Evolutionary conservation across 2,329 filamentous ascomycete species (phyloP).

Genomic region (Purpureocillium lavendulum): DNA sequence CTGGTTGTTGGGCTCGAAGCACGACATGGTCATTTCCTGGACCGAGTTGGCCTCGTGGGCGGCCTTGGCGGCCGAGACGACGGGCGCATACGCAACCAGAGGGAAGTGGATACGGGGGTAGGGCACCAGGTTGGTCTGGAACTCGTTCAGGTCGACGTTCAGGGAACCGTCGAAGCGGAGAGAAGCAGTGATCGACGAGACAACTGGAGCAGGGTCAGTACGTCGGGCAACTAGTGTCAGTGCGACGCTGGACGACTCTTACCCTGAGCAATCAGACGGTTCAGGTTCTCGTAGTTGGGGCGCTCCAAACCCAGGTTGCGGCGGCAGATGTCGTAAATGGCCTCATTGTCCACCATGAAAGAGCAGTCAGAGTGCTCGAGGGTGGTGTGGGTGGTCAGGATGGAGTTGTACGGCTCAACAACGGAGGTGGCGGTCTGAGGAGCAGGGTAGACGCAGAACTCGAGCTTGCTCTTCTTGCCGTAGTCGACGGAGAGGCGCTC

Average conservation of each 20-base stretch:
- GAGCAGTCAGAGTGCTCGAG: constrained; percentile 99
- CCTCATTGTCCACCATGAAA: constrained; percentile 99
- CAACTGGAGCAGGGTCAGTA: constrained; percentile 47
- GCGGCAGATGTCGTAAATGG: constrained; percentile 99
- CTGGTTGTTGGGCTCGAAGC: constrained; percentile 99
- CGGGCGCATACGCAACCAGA: constrained; percentile 89
- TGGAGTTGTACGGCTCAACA: constrained; percentile 99
- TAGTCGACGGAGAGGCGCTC: constrained; percentile 98
- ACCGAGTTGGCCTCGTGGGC: constrained; percentile 97
- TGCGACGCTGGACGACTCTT: constrained; percentile 14
- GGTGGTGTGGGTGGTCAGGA: constrained; percentile 97
- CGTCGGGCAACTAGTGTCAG: neutral
- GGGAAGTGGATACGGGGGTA: constrained; percentile 99
- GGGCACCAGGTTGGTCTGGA: constrained; percentile 99
- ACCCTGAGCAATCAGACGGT: constrained; percentile 97
- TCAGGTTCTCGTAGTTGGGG: constrained; percentile 97
- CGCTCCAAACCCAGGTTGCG: constrained; percentile 95
- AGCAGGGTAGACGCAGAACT: constrained; percentile 98
- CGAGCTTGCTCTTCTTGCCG: constrained; percentile 99
- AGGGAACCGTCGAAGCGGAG: constrained; percentile 97
- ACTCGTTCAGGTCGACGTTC: constrained; percentile 99
- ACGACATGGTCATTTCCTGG: constrained; percentile 96
- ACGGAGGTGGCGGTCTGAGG: constrained; percentile 96
- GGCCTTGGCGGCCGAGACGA: constrained; percentile 91
- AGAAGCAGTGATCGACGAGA: constrained; percentile 96